Percentiles rank a stretch among this genome's conserved stretches.
Evolutionary conservation across 192 early-diverging fungal genomes (phyloP).

Genomic region (Backusella tuberculispora): DNA sequence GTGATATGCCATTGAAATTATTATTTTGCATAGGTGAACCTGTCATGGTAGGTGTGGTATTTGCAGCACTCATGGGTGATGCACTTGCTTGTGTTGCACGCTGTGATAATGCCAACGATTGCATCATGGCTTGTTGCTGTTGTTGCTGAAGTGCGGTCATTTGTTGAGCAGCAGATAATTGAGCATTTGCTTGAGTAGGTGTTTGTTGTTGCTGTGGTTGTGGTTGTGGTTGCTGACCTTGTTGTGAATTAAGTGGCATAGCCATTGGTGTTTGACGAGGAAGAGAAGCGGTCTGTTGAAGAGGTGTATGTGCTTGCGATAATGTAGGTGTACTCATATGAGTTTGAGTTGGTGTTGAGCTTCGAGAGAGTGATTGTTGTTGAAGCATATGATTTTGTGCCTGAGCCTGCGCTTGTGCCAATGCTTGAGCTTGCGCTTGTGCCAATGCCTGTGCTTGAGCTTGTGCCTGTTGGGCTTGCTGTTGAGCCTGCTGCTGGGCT

Average conservation of each 20-base stretch:
- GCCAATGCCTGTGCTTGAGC: conserved; percentile 14
- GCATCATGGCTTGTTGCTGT: conserved; percentile 14
- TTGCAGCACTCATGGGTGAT: not conserved
- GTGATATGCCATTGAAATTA: conserved; percentile 17
- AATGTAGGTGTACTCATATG: conserved; percentile 24
- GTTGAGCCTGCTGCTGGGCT: conserved; percentile 15
- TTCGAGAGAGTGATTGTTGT: conserved; percentile 3
- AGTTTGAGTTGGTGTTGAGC: conserved; percentile 23
- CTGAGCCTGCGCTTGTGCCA: conserved; percentile 16
- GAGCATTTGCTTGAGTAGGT: not conserved
- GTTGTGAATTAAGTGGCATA: not conserved
- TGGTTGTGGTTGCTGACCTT: not conserved
- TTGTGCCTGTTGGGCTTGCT: conserved; percentile 19
- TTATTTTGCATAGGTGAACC: not conserved
- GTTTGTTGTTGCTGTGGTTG: conserved; percentile 11
- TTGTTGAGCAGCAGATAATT: conserved; percentile 25
- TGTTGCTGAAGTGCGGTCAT: conserved; percentile 11
- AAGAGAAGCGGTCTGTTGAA: conserved; percentile 10
- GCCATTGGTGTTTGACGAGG: not conserved
- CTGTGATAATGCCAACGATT: conserved; percentile 9
- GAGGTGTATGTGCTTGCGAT: conserved; percentile 23
- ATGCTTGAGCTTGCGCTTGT: conserved; percentile 22
- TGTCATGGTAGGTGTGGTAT: not conserved
- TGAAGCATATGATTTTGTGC: not conserved
- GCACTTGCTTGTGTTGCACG: conserved; percentile 17